Base-by-base conservation (phyloP, 805 yeast genomes). In the Priceomyces fermenticarens region DNA sequence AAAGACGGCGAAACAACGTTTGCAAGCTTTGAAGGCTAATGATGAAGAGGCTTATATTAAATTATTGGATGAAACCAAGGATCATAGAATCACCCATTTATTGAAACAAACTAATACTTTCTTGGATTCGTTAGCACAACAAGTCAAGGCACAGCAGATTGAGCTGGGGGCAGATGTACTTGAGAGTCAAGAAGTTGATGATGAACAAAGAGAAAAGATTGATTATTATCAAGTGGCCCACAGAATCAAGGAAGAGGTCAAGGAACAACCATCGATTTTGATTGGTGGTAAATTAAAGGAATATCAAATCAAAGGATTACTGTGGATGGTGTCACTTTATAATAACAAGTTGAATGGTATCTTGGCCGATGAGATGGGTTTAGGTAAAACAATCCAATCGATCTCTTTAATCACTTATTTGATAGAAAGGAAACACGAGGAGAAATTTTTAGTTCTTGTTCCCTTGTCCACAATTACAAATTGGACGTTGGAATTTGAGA, bases 41-140 rank as follows among this genome's bases (percentile, higher is more conserved):
- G 95, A 86, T 68, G 95, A 86, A 62, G 95, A 86, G 57, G 93
- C 93, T 2, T 86, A 86, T 67, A 76, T 86, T 59, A 85, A 85
- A 57, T 75, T 86, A 55, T 73, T 86, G 60, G 93, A 86, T 59
- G 89, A 85, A 63, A 86, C 95, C 3, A 86, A 86, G 60, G 95
- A 86, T 65, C 85, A 88, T 32, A 80, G 95, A 77, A 83, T 86
- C 52, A 85, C 93, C 1, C 95, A 86, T 63, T 72, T 86, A 59
- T 75, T 86, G 58, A 83, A 74, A 55, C 95, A 86, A 60, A 86
- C 95, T 8, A 86, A 86, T 60, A 63, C 75, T 11, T 86, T 86
- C 63, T 78, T 86, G 66, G 88, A 82, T 50, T 76, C 90, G 26
- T 74, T 86, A 57, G 84, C 93, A 3, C 80, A 81, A 55, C 89